Percentiles rank a stretch among this genome's conserved stretches.
Conservation (phyloP, 106 monocot genomes). For the Amphibolis antarctica region DNA sequence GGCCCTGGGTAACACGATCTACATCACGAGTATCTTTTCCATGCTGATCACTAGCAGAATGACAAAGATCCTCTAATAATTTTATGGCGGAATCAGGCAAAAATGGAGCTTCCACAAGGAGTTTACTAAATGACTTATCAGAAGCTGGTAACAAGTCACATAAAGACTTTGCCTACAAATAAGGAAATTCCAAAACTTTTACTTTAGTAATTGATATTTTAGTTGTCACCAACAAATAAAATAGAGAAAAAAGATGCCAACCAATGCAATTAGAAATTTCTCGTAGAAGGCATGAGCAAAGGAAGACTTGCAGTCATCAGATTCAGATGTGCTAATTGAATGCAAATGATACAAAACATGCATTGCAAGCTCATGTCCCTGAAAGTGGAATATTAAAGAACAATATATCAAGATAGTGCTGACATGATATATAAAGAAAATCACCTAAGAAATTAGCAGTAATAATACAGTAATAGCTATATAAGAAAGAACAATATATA, state of each 20-base stretch:
- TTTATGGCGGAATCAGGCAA: constrained; percentile 53
- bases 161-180: constrained; percentile 55
- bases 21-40: constrained; percentile 53
- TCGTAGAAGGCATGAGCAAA: constrained; percentile 45
- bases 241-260: constrained; percentile 28
- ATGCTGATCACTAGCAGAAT: constrained; percentile 31
- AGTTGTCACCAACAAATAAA: background rate
- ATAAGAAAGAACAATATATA: too few relatives aligned
- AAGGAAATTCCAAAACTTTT: constrained; percentile 2
- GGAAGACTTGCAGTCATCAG: constrained; percentile 19
- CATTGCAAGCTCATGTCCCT: constrained; percentile 93
- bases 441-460: too few relatives aligned
- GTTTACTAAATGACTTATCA: constrained; percentile 80
- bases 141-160: constrained; percentile 69
- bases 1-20: constrained; percentile 84
- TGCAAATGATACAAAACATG: constrained; percentile 67
- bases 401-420: background rate
- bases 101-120: constrained; percentile 79
- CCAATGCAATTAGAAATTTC: constrained; percentile 70
- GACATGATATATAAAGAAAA: too few relatives aligned
- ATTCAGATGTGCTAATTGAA: constrained; percentile 32
- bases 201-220: background rate
- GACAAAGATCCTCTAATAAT: constrained; percentile 77
- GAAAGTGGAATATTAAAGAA: constrained; percentile 12
- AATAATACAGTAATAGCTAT: background rate